Conservation (phyloP, 1,284 basidiomycete genomes). For the Athelia sp. region DNA sequence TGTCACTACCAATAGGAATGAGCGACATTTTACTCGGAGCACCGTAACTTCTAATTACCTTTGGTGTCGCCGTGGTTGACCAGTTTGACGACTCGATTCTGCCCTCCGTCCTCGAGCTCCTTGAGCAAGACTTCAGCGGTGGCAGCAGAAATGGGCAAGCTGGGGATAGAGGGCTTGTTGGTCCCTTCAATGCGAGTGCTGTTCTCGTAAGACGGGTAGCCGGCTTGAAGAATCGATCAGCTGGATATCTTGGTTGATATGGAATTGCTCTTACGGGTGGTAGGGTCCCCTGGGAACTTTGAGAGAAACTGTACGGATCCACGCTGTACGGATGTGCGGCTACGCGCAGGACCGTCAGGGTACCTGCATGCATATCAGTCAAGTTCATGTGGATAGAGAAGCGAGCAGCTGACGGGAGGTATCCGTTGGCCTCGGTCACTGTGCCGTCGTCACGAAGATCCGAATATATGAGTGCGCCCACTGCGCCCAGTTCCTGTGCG, state of each 20-base stretch:
- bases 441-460: conserved; percentile 75
- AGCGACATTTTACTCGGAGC: too few relatives aligned
- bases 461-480: conserved; percentile 59
- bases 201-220: conserved; percentile 66
- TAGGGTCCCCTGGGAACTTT: conserved; percentile 64
- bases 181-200: conserved; percentile 53
- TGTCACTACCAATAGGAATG: conserved; percentile 18
- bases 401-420: conserved; percentile 31
- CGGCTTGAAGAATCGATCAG: background rate
- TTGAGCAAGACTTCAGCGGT: conserved; percentile 45
- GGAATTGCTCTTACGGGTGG: conserved; percentile 55
- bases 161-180: conserved; percentile 67
- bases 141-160: conserved; percentile 52
- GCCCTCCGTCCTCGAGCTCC: conserved; percentile 30
- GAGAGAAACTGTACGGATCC: conserved; percentile 73
- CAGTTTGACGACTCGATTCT: conserved; percentile 33
- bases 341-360: conserved; percentile 70
- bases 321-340: conserved; percentile 66
- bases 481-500: conserved; percentile 69
- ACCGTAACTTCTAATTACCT: conserved; percentile 40
- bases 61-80: conserved; percentile 46
- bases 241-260: background rate
- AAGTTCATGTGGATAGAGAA: conserved; percentile 4
- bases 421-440: conserved; percentile 62
- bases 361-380: conserved; percentile 25